phyloP scores from a whole-genome alignment of 2,329 filamentous ascomycete species.

The Leptoxyphium fumago region DNA sequence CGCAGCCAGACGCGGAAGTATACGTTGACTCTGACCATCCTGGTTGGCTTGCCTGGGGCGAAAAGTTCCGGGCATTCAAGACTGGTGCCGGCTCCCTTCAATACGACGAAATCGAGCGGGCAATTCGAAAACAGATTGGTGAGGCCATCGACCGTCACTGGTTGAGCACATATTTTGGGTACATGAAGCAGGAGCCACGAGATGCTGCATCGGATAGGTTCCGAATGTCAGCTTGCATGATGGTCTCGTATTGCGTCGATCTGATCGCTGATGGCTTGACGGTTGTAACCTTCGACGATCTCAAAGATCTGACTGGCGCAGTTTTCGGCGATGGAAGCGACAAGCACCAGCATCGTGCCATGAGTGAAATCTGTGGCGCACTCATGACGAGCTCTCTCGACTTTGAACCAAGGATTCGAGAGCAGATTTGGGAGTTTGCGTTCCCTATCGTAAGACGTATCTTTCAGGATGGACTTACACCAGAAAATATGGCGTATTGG shows the following conservation, averaged over 20 bases:
- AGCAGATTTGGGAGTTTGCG: conserved; percentile 73
- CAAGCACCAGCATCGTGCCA: conserved; percentile 94
- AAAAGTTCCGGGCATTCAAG: conserved; percentile 66
- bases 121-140: conserved; percentile 65
- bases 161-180: conserved; percentile 78
- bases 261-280: conserved; percentile 72
- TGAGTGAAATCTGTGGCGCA: conserved; percentile 81
- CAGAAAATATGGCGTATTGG: conserved; percentile 92
- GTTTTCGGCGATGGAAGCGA: conserved; percentile 88
- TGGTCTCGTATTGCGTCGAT: conserved; percentile 81
- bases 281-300: conserved; percentile 66
- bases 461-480: conserved; percentile 82
- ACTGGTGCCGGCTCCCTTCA: conserved; percentile 54
- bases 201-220: conserved; percentile 73
- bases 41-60: conserved; percentile 93
- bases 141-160: conserved; percentile 65
- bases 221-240: conserved; percentile 71
- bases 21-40: conserved; percentile 86
- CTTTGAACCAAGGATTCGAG: conserved; percentile 56
- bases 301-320: conserved; percentile 62
- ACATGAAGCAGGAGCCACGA: conserved; percentile 89
- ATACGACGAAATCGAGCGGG: conserved; percentile 70
- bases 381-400: conserved; percentile 70
- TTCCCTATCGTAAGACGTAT: conserved; percentile 77
- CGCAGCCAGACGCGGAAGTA: conserved; percentile 63